Base-by-base conservation (phyloP, 108 stramenopile genomes). In the Bacterosira constricta region DNA sequence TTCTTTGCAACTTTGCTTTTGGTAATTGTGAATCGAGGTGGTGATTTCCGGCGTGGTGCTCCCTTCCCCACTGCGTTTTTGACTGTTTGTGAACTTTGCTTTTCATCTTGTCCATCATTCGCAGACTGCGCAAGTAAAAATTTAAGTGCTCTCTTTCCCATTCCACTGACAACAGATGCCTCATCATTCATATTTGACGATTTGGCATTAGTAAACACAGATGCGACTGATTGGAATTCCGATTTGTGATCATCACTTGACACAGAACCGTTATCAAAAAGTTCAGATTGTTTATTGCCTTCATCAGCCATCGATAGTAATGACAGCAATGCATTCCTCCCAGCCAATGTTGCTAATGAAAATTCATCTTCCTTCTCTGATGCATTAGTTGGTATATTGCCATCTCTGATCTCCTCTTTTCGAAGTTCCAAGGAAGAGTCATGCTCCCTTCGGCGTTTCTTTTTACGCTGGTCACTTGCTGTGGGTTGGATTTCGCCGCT, bases 231-330 rank as follows among this genome's bases (percentile, higher is more conserved):
- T 37, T 52, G 13, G 1, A 13, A 18, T 34, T 37, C 51, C 8
- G 25, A 11, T 34, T 17, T 53, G 23, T 18, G 17, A 29, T 66
- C 49, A 9, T 39, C 34, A 32, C 30, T 1, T 31, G 53, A 54
- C 0, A 15, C 10, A 0, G 46, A 66, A 29, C 5, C 21, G 36
- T 46, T 47, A 20, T 49, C 2, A 13, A 34, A 63, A 25, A 47
- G 23, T 31, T 50, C 47, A 1, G 39, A 50, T 7, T 64, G 31
- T 4, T 17, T 11, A 34, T 50, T 35, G 10, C 31, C 13, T 20
- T 35, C 35, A n/a, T n/a, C n/a, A 25, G 69, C 54, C 69, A 69
- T 23, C 12, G 45, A 29, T 6, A 69, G 42, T 46, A 69, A 49
- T 25, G 31, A 15, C 7, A 34, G 12, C 4, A 69, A 20, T 20